Evolutionary conservation across 1,284 basidiomycete species (phyloP).

Genomic region (Naganishia liquefaciens): DNA sequence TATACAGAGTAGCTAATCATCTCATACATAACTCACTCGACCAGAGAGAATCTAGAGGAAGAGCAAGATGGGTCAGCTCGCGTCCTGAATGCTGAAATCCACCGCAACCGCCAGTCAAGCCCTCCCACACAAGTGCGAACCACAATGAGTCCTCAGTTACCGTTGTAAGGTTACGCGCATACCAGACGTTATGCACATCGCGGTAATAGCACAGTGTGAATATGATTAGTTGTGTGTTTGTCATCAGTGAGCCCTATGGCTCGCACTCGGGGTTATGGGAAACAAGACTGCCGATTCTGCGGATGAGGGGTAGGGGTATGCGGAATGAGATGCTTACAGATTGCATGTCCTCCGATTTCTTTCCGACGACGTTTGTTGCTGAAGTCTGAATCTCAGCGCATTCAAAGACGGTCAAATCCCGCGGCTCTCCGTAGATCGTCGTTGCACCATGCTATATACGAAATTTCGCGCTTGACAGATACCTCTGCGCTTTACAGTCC

Average conservation of each 20-base stretch:
- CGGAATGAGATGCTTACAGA: constrained; percentile 8
- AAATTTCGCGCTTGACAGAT: constrained; percentile 21
- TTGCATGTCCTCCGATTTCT: not conserved
- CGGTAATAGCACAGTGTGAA: constrained; percentile 29
- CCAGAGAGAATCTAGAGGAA: not conserved
- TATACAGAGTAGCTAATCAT: not conserved
- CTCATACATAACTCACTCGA: not conserved
- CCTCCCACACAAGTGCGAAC: constrained; percentile 13
- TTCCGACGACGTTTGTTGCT: not conserved
- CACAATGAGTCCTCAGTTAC: constrained; percentile 27
- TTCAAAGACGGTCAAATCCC: not conserved
- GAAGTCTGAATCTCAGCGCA: not conserved
- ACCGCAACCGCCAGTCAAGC: not conserved
- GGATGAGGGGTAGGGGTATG: not conserved
- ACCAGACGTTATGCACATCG: constrained; percentile 30
- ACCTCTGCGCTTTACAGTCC: constrained; percentile 6
- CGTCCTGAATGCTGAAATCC: no score
- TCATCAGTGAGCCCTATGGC: constrained; percentile 26
- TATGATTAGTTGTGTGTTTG: constrained; percentile 28
- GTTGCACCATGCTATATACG: constrained; percentile 19
- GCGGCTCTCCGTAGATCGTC: not conserved
- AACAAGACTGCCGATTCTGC: not conserved
- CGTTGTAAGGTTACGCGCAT: constrained; percentile 31
- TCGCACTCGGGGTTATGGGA: constrained; percentile 10
- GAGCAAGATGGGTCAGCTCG: not conserved